These are phyloP conservation scores for Bryoerythrophyllum caledonicum DNA, from an alignment of 225 moss, liverwort and hornwort species.

Conservation along the genomic window DNA sequence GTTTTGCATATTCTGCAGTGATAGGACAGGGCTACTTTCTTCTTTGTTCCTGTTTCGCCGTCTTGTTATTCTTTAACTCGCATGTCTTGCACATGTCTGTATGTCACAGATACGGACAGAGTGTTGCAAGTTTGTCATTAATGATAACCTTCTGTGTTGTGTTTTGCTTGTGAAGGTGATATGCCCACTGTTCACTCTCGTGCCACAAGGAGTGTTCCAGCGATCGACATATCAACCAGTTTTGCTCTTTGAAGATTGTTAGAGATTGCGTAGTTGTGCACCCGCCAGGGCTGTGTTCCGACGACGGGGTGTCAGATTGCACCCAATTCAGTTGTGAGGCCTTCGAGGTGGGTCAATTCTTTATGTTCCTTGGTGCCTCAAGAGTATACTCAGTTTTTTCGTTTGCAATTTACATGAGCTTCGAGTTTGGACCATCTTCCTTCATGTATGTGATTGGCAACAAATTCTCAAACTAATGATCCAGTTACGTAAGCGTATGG, in stretches of 20 bases:
- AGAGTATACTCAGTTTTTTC: background rate
- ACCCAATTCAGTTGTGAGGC: slow-evolving; percentile 16
- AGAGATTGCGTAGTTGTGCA: background rate
- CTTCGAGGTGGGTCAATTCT: background rate
- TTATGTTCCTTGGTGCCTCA: background rate
- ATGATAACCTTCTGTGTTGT: background rate
- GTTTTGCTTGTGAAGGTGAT: slow-evolving; percentile 29
- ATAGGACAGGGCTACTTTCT: no score
- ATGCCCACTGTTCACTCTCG: background rate
- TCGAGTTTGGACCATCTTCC: background rate
- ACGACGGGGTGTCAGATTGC: background rate
- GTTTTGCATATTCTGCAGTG: no score
- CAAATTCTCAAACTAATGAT: no score
- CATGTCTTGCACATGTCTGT: no score
- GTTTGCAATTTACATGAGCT: background rate
- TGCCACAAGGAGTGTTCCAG: background rate
- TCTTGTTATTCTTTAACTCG: no score
- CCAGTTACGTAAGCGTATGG: no score
- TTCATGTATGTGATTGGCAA: no score
- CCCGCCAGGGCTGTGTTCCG: background rate
- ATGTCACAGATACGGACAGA: no score
- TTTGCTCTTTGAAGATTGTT: slow-evolving; percentile 10
- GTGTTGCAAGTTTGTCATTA: no score
- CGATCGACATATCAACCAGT: background rate
- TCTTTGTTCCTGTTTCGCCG: no score